These are phyloP conservation scores for Talaromyces ruber DNA, from an alignment of 495 filamentous ascomycete species.

Conservation along the genomic window DNA sequence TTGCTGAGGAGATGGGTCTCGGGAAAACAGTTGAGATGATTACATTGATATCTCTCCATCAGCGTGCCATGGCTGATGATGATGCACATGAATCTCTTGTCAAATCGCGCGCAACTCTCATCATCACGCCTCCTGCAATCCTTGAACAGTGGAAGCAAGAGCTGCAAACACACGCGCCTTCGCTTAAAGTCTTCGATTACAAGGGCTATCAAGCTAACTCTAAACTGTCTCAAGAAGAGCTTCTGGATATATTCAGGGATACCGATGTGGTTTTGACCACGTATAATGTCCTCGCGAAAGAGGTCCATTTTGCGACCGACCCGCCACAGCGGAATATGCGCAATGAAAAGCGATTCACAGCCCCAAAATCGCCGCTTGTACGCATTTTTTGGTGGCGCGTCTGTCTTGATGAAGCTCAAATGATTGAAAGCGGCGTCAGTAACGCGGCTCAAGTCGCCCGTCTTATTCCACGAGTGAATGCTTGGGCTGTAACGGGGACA, in stretches of 20 bases:
- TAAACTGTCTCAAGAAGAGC: conserved; percentile 27
- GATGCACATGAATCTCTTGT: conserved; percentile 19
- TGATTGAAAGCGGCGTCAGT: conserved; percentile 82
- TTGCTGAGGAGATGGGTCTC: conserved; percentile 95
- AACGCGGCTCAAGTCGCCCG: conserved; percentile 73
- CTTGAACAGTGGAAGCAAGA: conserved; percentile 84
- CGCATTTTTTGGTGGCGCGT: conserved; percentile 86
- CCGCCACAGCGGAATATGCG: conserved; percentile 59
- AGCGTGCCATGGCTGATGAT: conserved; percentile 13
- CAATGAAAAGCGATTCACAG: conserved; percentile 55
- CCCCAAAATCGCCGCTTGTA: conserved; percentile 64
- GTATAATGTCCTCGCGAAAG: conserved; percentile 65
- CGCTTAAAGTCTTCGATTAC: conserved; percentile 45
- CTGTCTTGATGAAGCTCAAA: conserved; percentile 91
- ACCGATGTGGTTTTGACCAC: conserved; percentile 83
- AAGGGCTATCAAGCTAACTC: conserved; percentile 36
- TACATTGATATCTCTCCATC: conserved; percentile 61
- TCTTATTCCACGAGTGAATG: conserved; percentile 71
- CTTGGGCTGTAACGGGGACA: conserved; percentile 92
- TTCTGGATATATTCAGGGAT: conserved; percentile 39
- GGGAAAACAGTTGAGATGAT: conserved; percentile 93
- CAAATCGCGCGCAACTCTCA: conserved; percentile 59
- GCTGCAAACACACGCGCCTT: conserved; percentile 57
- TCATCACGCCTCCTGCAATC: conserved; percentile 77
- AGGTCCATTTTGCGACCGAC: conserved; percentile 67